Conservation (phyloP, 1,139 yeast genomes). For the Meyerozyma guilliermondii region DNA sequence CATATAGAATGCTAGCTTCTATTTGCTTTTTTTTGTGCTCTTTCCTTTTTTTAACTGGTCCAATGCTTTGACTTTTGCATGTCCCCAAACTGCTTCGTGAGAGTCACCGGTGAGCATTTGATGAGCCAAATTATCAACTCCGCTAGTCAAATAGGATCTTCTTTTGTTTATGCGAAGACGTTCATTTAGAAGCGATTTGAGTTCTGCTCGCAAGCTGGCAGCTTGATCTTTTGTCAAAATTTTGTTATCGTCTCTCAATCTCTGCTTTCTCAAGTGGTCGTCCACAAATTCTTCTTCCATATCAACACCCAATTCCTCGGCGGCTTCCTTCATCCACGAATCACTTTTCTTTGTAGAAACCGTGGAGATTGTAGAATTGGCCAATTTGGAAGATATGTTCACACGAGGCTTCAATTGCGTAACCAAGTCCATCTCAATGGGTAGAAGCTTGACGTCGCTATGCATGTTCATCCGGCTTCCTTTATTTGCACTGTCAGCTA, state of each 20-base stretch:
- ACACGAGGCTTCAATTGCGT: constrained; percentile 68
- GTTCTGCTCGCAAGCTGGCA: constrained; percentile 46
- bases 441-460: constrained; percentile 65
- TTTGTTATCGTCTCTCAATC: constrained; percentile 56
- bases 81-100: constrained; percentile 69
- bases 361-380: constrained; percentile 61
- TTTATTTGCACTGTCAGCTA: constrained; percentile 34
- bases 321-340: constrained; percentile 84
- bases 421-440: constrained; percentile 72
- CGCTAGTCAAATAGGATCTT: constrained; percentile 80
- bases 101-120: constrained; percentile 69
- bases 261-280: constrained; percentile 58
- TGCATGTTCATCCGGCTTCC: constrained; percentile 24
- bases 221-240: constrained; percentile 47
- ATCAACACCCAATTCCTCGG: constrained; percentile 85
- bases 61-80: constrained; percentile 63
- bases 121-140: constrained; percentile 80
- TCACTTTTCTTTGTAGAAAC: constrained; percentile 65
- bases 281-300: constrained; percentile 55
- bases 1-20: constrained; percentile 2
- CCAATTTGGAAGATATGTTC: constrained; percentile 62
- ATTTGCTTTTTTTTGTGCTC: constrained; percentile 13
- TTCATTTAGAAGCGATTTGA: constrained; percentile 48
- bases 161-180: constrained; percentile 68
- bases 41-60: constrained; percentile 42